Evolutionary conservation across 1,139 yeast species (phyloP), one percentile per base, ranked within the genome.

Genomic region (Ogataea hybrid): DNA sequence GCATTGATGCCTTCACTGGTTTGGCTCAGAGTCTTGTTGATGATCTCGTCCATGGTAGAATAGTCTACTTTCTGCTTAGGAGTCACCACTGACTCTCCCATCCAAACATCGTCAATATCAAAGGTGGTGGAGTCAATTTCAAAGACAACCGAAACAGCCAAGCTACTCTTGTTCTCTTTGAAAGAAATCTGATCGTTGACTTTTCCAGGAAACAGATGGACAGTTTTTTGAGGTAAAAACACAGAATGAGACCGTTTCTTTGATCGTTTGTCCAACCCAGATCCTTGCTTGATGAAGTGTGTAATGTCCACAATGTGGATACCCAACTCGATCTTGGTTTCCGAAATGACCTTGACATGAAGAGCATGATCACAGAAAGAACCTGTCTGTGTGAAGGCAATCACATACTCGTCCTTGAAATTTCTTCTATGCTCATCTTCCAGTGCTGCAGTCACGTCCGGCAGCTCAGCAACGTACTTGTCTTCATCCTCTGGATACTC

Each of bases 231-330:
- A n/a, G 95, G 94, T 64, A 92, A 75, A 59, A 83, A 84, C 6
- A 92, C 97, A 11, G 96, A 81, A 3, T 92, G 80, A 2, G 95
- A 88, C 61, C 97, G 78, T 67, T 88, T 89, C 64, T 88, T 86
- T 2, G 96, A 86, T 61, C 92, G 90, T 48, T 94, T 81, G 58
- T 92, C 98, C 48, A 92, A 69, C 3, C 79, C 68, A 0, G 95
- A 81, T 12, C 89, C 92, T 25, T 79, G 80, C 51, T 75, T 78
- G 42, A 90, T 67, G 55, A 71, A 87, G 44, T 79, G 79, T 5
- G 94, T 73, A 11, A 85, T 80, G 65, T 92, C 98, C 20, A 85
- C 73, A 35, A 84, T 79, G 62, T 92, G 97, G 59, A 87, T 82
- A 12, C 89, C 90, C 12, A 77, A 57, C 57, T 85, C 94, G 48